phyloP scores from a whole-genome alignment of 2,329 filamentous ascomycete species.

The Rutstroemia sp. region DNA sequence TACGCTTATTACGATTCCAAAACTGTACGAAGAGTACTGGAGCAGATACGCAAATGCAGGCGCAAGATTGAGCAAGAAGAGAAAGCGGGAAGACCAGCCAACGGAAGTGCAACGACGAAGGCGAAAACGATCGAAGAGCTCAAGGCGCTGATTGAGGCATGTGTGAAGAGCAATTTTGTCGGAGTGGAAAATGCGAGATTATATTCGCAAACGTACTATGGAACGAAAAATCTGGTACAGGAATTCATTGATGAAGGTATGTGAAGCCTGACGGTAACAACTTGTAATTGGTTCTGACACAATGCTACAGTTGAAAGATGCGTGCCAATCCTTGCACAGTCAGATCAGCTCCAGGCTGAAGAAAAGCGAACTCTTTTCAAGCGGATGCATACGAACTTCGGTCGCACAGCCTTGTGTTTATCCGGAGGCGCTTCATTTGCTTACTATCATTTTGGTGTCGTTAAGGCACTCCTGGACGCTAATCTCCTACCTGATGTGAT shows the following conservation, averaged over 20 bases:
- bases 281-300: slow-evolving; percentile 6
- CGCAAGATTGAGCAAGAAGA: slow-evolving; percentile 48
- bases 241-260: slow-evolving; percentile 77
- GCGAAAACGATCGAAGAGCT: slow-evolving; percentile 64
- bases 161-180: slow-evolving; percentile 95
- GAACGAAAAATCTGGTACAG: slow-evolving; percentile 92
- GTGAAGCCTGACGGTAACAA: slow-evolving; percentile 23
- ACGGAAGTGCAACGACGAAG: slow-evolving; percentile 31
- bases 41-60: slow-evolving; percentile 63
- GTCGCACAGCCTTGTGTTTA: slow-evolving; percentile 84
- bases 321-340: slow-evolving; percentile 61
- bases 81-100: slow-evolving; percentile 30
- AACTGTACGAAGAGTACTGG: slow-evolving; percentile 69
- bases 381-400: slow-evolving; percentile 82
- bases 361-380: slow-evolving; percentile 80
- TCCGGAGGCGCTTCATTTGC: slow-evolving; percentile 92
- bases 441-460: slow-evolving; percentile 93
- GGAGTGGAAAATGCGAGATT: slow-evolving; percentile 87
- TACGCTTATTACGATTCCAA: slow-evolving; percentile 83
- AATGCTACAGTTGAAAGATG: slow-evolving; percentile 48
- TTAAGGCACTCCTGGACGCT: slow-evolving; percentile 82
- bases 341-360: slow-evolving; percentile 58
- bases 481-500: slow-evolving; percentile 86
- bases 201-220: slow-evolving; percentile 97
- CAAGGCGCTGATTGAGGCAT: slow-evolving; percentile 72